A percentile compares a stretch with the other conserved stretches of the same genome.
These are phyloP conservation scores for Micractinium conductrix DNA, from an alignment of 139 green algal species.

Conservation along the genomic window DNA sequence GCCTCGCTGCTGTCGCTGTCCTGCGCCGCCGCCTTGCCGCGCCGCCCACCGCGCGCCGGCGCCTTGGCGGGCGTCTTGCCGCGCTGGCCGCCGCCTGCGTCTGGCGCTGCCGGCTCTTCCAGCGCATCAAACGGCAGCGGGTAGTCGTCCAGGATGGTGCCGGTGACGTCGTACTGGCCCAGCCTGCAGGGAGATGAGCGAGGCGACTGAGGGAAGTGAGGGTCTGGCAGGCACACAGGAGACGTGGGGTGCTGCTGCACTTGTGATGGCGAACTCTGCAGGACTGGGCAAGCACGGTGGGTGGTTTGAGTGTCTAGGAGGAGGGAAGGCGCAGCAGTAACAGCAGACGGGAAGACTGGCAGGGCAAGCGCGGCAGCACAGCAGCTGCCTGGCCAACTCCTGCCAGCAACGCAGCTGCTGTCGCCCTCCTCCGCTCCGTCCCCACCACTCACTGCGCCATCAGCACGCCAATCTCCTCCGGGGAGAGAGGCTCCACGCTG, in stretches of 20 bases:
- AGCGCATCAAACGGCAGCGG: constrained; percentile 24
- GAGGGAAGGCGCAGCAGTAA: too few species aligned
- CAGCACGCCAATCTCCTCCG: constrained; percentile 12
- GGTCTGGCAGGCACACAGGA: too few species aligned
- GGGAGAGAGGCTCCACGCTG: neutral
- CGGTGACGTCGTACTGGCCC: neutral
- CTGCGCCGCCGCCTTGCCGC: neutral
- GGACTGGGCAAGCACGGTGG: too few species aligned
- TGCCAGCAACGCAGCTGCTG: too few species aligned
- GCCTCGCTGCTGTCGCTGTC: neutral
- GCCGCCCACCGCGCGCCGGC: neutral
- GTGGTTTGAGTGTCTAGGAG: too few species aligned
- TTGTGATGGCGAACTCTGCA: too few species aligned
- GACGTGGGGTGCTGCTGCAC: neutral
- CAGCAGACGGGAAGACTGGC: too few species aligned
- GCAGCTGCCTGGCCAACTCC: neutral
- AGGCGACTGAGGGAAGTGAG: too few species aligned
- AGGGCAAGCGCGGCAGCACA: neutral
- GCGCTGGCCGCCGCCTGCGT: neutral
- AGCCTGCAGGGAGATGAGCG: neutral
- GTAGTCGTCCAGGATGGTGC: constrained; percentile 15
- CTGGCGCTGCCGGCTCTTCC: neutral
- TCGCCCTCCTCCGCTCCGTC: neutral
- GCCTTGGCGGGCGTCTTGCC: constrained; percentile 20
- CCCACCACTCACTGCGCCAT: constrained; percentile 17